Percentiles rank a stretch among this genome's conserved stretches.
Evolutionary conservation across 768 basidiomycete species (phyloP).

Genomic region (Suillus cothurnatus): DNA sequence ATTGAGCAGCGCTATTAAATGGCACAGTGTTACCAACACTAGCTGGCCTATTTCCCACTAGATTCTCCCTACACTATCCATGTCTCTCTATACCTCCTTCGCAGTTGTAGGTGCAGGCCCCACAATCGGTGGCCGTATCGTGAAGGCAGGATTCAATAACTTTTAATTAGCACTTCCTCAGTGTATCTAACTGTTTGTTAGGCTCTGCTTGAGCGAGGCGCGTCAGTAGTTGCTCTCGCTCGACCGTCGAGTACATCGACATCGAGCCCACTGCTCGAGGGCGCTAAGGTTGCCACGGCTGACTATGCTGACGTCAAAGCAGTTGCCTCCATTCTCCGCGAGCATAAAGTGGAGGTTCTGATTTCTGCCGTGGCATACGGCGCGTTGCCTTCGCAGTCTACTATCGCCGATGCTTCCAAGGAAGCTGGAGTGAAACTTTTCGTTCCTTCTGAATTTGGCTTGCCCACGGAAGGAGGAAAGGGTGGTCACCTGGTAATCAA

Average conservation of each 20-base stretch:
- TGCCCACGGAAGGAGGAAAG: conserved; percentile 35
- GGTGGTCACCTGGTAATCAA: conserved; percentile 29
- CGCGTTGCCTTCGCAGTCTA: conserved; percentile 27
- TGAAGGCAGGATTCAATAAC: conserved; percentile 18
- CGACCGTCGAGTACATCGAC: conserved; percentile 25
- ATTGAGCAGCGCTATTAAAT: too few relatives aligned
- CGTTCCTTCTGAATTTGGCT: conserved; percentile 41
- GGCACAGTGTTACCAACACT: too few relatives aligned
- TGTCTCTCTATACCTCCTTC: conserved; percentile 35
- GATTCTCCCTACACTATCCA: conserved; percentile 1
- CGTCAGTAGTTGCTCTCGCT: conserved; percentile 28
- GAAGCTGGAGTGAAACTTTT: conserved; percentile 40
- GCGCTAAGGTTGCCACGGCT: conserved; percentile 29
- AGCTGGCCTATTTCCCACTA: neutral
- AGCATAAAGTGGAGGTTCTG: conserved; percentile 37
- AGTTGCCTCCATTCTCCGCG: conserved; percentile 28
- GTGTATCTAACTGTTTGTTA: conserved; percentile 7
- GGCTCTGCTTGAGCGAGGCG: conserved; percentile 24
- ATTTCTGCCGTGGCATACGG: conserved; percentile 35
- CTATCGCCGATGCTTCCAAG: conserved; percentile 38
- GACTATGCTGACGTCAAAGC: conserved; percentile 29
- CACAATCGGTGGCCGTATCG: conserved; percentile 38
- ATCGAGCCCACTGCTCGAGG: conserved; percentile 22
- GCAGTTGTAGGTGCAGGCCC: conserved; percentile 39
- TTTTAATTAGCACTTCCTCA: neutral